Evolutionary conservation across 371 early-diverging fungal species (phyloP).

Genomic region (Mortierella sp.): DNA sequence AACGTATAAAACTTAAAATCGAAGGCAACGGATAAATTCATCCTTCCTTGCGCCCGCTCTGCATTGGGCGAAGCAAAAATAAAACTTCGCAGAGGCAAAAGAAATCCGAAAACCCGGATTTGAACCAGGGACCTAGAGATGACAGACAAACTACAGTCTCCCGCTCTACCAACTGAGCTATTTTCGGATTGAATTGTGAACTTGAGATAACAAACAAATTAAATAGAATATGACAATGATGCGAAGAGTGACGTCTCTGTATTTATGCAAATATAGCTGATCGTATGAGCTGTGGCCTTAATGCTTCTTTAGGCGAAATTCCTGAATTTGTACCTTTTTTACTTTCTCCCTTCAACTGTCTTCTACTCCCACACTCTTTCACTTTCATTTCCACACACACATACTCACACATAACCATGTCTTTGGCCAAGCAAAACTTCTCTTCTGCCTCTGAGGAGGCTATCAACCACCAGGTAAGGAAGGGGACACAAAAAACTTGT

Average conservation of each 20-base stretch:
- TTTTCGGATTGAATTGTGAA: background rate
- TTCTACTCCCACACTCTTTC: background rate
- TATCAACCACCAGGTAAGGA: conserved; percentile 71
- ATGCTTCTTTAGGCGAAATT: background rate
- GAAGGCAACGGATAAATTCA: too few species aligned
- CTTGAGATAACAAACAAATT: too few species aligned
- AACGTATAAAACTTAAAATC: too few species aligned
- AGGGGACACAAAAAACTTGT: background rate
- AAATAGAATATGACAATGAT: too few species aligned
- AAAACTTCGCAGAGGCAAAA: background rate
- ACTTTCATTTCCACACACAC: background rate
- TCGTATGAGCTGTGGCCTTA: background rate
- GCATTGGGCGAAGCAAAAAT: background rate
- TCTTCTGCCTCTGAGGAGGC: conserved; percentile 73
- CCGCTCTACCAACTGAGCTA: conserved; percentile 2
- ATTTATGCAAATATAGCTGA: background rate
- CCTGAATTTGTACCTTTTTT: background rate
- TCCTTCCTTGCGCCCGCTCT: too few species aligned
- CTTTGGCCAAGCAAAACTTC: conserved; percentile 80
- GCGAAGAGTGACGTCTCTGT: conserved; percentile 7
- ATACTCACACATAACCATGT: conserved; percentile 57
- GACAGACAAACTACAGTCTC: conserved; percentile 1
- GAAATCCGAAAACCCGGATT: conserved; percentile 25
- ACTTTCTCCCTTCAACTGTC: background rate
- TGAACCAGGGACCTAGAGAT: conserved; percentile 24